Percentiles rank a stretch among this genome's conserved stretches.
Evolutionary conservation across 805 yeast species (phyloP).

Genomic region (Candida methanosorbosa): DNA sequence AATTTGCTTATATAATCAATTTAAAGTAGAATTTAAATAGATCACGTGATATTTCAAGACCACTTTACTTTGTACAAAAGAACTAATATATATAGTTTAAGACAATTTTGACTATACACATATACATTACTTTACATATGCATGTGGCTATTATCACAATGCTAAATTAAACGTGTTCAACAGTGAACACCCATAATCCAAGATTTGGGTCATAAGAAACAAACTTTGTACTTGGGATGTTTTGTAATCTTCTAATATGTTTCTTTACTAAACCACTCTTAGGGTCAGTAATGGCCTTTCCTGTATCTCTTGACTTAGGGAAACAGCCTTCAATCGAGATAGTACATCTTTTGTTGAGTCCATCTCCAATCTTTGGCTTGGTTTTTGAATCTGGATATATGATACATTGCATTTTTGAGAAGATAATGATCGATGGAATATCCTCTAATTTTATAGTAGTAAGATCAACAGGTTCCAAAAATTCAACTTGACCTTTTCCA

Average conservation of each 20-base stretch:
- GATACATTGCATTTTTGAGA: slow-evolving; percentile 50
- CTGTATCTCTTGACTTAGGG: slow-evolving; percentile 67
- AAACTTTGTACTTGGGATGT: slow-evolving; percentile 52
- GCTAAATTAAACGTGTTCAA: slow-evolving; percentile 33
- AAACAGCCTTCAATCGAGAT: slow-evolving; percentile 73
- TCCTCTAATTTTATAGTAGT: slow-evolving; percentile 57
- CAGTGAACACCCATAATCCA: slow-evolving; percentile 62
- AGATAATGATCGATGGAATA: slow-evolving; percentile 55
- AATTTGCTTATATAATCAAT: too few relatives aligned
- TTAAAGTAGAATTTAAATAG: too few relatives aligned
- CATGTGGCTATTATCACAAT: too few relatives aligned
- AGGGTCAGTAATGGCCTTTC: slow-evolving; percentile 68
- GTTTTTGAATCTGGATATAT: slow-evolving; percentile 63
- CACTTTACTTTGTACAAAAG: too few relatives aligned
- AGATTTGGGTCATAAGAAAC: slow-evolving; percentile 68
- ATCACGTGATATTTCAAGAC: not conserved
- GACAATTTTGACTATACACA: too few relatives aligned
- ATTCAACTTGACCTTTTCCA: slow-evolving; percentile 70
- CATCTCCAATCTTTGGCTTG: slow-evolving; percentile 67
- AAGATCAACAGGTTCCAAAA: slow-evolving; percentile 76
- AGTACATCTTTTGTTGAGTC: slow-evolving; percentile 68
- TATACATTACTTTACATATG: too few relatives aligned
- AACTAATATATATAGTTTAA: too few relatives aligned
- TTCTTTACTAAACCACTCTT: slow-evolving; percentile 60
- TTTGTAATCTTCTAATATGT: slow-evolving; percentile 62